Evolutionary conservation across 192 early-diverging fungal species (phyloP).

Genomic region (Diversispora epigaea): DNA sequence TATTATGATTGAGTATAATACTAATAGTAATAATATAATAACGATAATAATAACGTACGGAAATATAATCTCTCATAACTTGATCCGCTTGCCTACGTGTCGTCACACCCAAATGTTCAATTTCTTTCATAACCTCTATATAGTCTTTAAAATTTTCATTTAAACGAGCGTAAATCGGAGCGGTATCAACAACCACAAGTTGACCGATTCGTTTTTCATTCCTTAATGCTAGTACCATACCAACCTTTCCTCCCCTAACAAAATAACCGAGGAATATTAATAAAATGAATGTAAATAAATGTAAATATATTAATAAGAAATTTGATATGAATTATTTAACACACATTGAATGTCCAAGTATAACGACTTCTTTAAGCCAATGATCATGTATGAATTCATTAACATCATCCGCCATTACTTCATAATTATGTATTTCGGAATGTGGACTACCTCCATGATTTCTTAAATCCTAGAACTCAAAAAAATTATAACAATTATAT

Average conservation of each 20-base stretch:
- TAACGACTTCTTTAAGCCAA: constrained; percentile 50
- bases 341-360: constrained; percentile 91
- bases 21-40: neutral
- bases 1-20: neutral
- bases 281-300: neutral
- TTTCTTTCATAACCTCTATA: constrained; percentile 55
- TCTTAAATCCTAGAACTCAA: constrained; percentile 67
- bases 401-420: constrained; percentile 81
- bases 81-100: constrained; percentile 63
- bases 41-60: constrained; percentile 29
- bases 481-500: neutral
- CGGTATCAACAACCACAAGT: constrained; percentile 72
- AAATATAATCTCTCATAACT: constrained; percentile 49
- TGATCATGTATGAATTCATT: constrained; percentile 64
- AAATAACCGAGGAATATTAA: neutral
- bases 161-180: constrained; percentile 52
- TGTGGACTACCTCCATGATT: constrained; percentile 95
- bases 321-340: neutral
- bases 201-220: constrained; percentile 51
- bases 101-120: constrained; percentile 48
- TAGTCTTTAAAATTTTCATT: constrained; percentile 59
- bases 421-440: constrained; percentile 59
- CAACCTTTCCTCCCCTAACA: constrained; percentile 71
- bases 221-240: constrained; percentile 66
- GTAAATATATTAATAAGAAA: neutral